Evolutionary conservation across 441 rosid species (phyloP).

Genomic region (Lepidium campestre): DNA sequence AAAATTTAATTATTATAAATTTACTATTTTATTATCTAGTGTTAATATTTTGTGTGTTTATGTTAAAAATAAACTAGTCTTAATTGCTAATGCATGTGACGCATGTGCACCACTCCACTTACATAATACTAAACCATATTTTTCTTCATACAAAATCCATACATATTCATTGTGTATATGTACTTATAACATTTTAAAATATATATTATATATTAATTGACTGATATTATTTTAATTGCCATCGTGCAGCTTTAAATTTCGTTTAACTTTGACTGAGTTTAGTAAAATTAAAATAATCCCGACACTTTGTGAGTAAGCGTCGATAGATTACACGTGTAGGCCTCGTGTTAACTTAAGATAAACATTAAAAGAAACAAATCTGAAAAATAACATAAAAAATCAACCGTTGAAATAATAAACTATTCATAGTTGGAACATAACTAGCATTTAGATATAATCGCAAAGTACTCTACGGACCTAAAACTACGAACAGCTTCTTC

Average conservation of each 20-base stretch:
- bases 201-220: not conserved
- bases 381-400: not conserved
- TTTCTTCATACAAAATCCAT: not conserved
- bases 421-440: not conserved
- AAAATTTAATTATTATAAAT: not conserved
- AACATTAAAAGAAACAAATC: not conserved
- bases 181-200: no score
- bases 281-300: not conserved
- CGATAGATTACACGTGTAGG: not conserved
- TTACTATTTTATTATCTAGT: conserved; percentile 6
- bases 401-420: not conserved
- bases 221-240: not conserved
- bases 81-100: conserved; percentile 33
- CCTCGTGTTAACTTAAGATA: not conserved
- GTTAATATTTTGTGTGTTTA: conserved; percentile 8
- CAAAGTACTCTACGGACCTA: not conserved
- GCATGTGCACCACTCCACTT: conserved; percentile 30
- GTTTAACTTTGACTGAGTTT: conserved; percentile 2
- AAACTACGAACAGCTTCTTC: not conserved
- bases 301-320: not conserved
- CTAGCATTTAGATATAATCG: not conserved
- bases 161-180: no score
- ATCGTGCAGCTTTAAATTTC: conserved; percentile 20
- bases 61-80: not conserved
- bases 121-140: not conserved